Evolutionary conservation across 129 eudicot species (phyloP).

Genomic region (Deinandra increscens): DNA sequence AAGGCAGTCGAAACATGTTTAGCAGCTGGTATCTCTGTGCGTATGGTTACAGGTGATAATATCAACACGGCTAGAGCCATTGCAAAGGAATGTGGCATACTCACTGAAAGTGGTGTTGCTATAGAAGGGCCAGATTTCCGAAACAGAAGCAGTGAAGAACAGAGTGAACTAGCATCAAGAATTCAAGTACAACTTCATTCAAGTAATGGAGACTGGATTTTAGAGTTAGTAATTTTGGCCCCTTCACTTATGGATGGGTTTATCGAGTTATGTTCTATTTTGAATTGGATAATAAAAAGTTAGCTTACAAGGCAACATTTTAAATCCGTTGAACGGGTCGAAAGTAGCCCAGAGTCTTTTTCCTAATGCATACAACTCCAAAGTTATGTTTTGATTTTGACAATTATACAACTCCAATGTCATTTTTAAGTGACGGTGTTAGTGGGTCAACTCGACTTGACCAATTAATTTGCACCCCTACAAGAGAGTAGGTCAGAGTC

Average conservation of each 20-base stretch:
- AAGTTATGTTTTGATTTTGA: no score
- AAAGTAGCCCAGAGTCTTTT: no score
- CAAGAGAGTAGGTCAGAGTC: no score
- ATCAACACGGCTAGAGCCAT: conserved; percentile 89
- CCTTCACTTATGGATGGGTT: background rate
- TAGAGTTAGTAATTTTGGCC: background rate
- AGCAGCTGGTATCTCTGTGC: conserved; percentile 83
- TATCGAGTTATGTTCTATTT: no score
- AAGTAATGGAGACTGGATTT: background rate
- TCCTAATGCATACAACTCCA: no score
- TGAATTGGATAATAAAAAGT: no score
- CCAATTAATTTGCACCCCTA: no score
- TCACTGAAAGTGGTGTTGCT: conserved; percentile 58
- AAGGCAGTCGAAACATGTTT: conserved; percentile 74
- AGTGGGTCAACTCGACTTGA: no score
- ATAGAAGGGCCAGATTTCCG: conserved; percentile 85
- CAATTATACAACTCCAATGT: no score
- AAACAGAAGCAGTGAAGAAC: conserved; percentile 37
- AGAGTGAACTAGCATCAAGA: conserved; percentile 52
- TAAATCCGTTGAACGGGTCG: no score
- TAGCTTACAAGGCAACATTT: no score
- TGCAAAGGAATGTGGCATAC: conserved; percentile 89
- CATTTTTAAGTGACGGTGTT: no score
- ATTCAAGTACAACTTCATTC: conserved; percentile 52
- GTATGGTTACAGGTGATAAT: conserved; percentile 96